phyloP scores from a whole-genome alignment of 2,329 filamentous ascomycete species.

The Ascocoryne sarcoides region DNA sequence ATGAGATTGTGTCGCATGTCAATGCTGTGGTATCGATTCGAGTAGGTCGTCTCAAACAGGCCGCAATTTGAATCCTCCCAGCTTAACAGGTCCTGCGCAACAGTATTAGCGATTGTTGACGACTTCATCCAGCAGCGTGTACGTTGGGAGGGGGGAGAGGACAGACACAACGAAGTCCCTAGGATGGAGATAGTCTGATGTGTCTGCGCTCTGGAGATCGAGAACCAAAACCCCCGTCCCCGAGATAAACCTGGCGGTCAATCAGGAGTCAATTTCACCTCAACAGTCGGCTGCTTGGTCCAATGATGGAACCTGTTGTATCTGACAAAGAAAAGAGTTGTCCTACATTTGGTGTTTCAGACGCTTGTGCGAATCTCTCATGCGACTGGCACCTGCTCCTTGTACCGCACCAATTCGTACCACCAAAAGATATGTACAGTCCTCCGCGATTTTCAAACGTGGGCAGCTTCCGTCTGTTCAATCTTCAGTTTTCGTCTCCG shows the following conservation, averaged over 20 bases:
- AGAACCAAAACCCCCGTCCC: not conserved
- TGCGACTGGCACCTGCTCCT: conserved; percentile 14
- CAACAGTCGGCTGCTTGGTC: not conserved
- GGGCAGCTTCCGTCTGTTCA: conserved; percentile 2
- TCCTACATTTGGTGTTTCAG: conserved; percentile 28
- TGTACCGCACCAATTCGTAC: conserved; percentile 2
- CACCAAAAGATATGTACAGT: conserved; percentile 4
- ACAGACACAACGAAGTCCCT: not conserved
- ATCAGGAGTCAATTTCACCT: not conserved
- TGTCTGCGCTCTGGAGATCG: not conserved
- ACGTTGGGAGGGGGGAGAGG: not conserved
- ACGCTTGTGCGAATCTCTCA: conserved; percentile 21
- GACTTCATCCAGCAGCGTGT: not conserved
- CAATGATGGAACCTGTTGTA: not conserved
- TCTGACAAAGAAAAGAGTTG: conserved; percentile 13
- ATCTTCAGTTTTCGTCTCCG: conserved; percentile 1
- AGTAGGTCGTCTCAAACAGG: not conserved
- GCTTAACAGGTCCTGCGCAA: not conserved
- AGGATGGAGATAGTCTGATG: not conserved
- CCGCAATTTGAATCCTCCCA: not conserved
- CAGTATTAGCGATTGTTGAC: not conserved
- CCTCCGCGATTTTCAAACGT: conserved; percentile 7
- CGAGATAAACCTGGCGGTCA: not conserved
- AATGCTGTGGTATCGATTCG: conserved; percentile 3
- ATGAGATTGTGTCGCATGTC: conserved; percentile 15